These are phyloP conservation scores for Niebla homalea DNA, from an alignment of 495 filamentous ascomycete species.

Conservation along the genomic window DNA sequence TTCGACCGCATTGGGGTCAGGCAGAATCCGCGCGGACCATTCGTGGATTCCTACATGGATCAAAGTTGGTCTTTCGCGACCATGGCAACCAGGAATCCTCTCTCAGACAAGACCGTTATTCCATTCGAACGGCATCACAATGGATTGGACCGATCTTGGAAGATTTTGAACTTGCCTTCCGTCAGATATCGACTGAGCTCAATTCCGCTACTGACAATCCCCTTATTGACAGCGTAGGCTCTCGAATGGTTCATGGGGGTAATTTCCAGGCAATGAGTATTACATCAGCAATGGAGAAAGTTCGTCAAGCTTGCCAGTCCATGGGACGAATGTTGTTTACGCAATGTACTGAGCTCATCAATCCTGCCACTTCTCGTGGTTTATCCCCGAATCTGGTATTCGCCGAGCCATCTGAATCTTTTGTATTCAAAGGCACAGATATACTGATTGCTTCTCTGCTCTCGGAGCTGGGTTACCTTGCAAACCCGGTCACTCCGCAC, in stretches of 20 bases:
- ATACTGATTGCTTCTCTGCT: slow-evolving; percentile 48
- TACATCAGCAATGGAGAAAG: slow-evolving; percentile 50
- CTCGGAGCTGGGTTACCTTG: slow-evolving; percentile 41
- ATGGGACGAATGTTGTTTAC: slow-evolving; percentile 45
- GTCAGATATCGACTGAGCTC: slow-evolving; percentile 40
- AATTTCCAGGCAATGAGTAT: slow-evolving; percentile 50
- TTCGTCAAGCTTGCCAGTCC: slow-evolving; percentile 34
- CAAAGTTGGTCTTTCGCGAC: slow-evolving; percentile 18
- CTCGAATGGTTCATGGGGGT: slow-evolving; percentile 36
- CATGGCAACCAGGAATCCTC: slow-evolving; percentile 16
- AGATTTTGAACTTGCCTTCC: slow-evolving; percentile 38
- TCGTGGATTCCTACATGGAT: slow-evolving; percentile 31
- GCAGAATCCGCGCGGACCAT: slow-evolving; percentile 44
- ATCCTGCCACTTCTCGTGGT: slow-evolving; percentile 38
- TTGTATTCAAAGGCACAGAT: slow-evolving; percentile 45
- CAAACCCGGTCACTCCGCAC: slow-evolving; percentile 41
- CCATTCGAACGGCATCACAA: slow-evolving; percentile 44
- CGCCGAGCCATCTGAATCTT: slow-evolving; percentile 43
- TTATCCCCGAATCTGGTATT: slow-evolving; percentile 43
- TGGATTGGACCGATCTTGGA: slow-evolving; percentile 55
- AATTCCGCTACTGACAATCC: slow-evolving; percentile 56
- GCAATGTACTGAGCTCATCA: slow-evolving; percentile 44
- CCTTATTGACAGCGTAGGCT: slow-evolving; percentile 30
- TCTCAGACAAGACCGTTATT: slow-evolving; percentile 47
- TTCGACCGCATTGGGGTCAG: slow-evolving; percentile 50